Percentiles rank a stretch among this genome's conserved stretches.
Evolutionary conservation across 2,329 filamentous ascomycete species (phyloP).

Genomic region (Penicillium sp.): DNA sequence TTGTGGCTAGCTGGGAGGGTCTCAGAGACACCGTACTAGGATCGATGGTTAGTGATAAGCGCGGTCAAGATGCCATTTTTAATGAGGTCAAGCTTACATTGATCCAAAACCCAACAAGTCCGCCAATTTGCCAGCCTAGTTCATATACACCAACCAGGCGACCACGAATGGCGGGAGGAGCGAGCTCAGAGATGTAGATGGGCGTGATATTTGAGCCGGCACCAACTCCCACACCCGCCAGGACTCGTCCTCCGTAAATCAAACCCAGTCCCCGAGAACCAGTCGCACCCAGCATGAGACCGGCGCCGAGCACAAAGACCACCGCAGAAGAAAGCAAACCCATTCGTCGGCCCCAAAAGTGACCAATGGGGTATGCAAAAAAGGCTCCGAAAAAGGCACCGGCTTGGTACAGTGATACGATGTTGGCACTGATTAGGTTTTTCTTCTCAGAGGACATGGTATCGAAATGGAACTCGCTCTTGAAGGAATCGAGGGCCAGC

Average conservation of each 20-base stretch:
- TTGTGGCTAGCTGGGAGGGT: slow-evolving; percentile 23
- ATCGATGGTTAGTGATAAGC: background rate
- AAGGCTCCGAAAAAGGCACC: slow-evolving; percentile 78
- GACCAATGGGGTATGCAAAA: slow-evolving; percentile 59
- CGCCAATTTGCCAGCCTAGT: slow-evolving; percentile 47
- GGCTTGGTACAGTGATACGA: slow-evolving; percentile 75
- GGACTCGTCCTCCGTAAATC: slow-evolving; percentile 48
- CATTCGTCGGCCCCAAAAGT: slow-evolving; percentile 61
- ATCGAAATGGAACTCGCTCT: slow-evolving; percentile 59
- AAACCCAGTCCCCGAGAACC: slow-evolving; percentile 55
- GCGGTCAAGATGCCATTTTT: background rate
- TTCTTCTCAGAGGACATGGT: slow-evolving; percentile 31
- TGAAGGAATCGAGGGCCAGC: slow-evolving; percentile 63
- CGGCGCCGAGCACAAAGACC: slow-evolving; percentile 65
- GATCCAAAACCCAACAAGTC: slow-evolving; percentile 43
- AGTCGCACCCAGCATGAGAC: slow-evolving; percentile 64
- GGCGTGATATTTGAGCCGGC: slow-evolving; percentile 50
- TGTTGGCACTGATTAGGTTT: slow-evolving; percentile 63
- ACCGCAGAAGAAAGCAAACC: slow-evolving; percentile 56
- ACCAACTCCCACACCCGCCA: slow-evolving; percentile 50
- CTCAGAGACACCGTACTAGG: slow-evolving; percentile 47
- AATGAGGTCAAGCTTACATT: slow-evolving; percentile 22
- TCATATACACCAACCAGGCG: slow-evolving; percentile 50
- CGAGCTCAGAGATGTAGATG: slow-evolving; percentile 53
- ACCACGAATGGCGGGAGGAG: slow-evolving; percentile 51